Base-by-base conservation (phyloP, 352 stramenopile genomes). In the Elongisporangium undulatum region DNA sequence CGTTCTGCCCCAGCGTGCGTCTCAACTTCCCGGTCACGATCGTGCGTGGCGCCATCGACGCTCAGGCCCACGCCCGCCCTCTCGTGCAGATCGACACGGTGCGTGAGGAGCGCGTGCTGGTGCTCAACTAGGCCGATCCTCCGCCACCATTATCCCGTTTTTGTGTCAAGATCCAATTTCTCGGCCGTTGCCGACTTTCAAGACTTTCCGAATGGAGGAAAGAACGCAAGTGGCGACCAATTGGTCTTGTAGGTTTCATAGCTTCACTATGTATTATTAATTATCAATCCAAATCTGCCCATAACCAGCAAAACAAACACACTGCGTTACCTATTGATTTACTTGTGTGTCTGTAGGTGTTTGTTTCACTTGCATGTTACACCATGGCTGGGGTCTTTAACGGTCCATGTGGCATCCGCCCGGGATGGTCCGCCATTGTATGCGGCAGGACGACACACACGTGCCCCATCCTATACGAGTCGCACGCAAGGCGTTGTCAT, bases 21-120 rank as follows among this genome's bases (percentile, higher is more conserved):
- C 65, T 76, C 50, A 63, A 76, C 55, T 58, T 76, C 53, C 68
- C 68, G 15, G 63, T 76, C 24, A 59, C 64, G 3, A 62, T 76
- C 34, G 38, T 73, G 2, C 67, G 67, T 17, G 34, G 34, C 34
- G 34, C 34, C 34, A 45, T 45, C 10, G 34, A 45, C 34, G 34
- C 34, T 45, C 34, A 45, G 13, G 34, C 34, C 34, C 34, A 45
- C 34, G 34, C 34, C 10, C 34, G 34, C 10, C 34, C 34, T 45
- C 34, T 45, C 10, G 34, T 45, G 34, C 34, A 45, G 34, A 45
- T 45, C 9, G 34, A 45, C 34, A 45, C 34, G 16, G 34, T 45
- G 34, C 34, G 34, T 4, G 34, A 45, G 34, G 34, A 45, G 34
- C 34, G 34, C 13, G 34, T 45, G 34, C 34, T 45, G 34, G 4